Percentiles rank a stretch among this genome's conserved stretches.
Evolutionary conservation across 495 filamentous ascomycete genomes (phyloP).

Genomic region (Lepraria neglecta): DNA sequence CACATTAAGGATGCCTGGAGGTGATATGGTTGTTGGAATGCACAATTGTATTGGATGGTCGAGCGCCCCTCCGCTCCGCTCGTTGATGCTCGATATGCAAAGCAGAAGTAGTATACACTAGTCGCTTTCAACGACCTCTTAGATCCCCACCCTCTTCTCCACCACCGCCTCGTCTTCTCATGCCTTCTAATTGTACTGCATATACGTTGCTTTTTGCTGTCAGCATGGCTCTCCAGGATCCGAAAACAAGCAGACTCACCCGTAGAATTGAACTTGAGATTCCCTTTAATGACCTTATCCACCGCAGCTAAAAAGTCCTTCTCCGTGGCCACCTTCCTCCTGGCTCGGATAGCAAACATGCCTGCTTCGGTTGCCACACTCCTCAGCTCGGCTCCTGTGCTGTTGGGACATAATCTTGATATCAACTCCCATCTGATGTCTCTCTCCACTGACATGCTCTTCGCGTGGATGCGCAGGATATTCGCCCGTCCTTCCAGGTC

Average conservation of each 20-base stretch:
- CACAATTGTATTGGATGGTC: too few relatives aligned
- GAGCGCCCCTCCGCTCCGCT: too few relatives aligned
- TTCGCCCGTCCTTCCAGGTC: slow-evolving; percentile 96
- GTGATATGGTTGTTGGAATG: too few relatives aligned
- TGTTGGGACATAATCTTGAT: slow-evolving; percentile 91
- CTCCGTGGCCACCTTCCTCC: slow-evolving; percentile 97
- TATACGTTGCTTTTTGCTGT: slow-evolving; percentile 66
- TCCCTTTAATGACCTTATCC: slow-evolving; percentile 99
- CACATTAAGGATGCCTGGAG: too few relatives aligned
- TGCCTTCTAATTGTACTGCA: slow-evolving; percentile 80
- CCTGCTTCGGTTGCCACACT: slow-evolving; percentile 99
- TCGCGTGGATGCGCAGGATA: slow-evolving; percentile 95
- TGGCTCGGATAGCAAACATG: slow-evolving; percentile 96
- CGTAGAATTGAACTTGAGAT: slow-evolving; percentile 98
- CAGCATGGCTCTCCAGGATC: neutral
- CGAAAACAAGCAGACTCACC: neutral
- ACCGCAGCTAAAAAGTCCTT: slow-evolving; percentile 98
- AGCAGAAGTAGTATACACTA: slow-evolving; percentile 1
- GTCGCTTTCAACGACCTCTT: neutral
- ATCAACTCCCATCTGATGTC: slow-evolving; percentile 99
- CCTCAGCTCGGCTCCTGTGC: slow-evolving; percentile 87
- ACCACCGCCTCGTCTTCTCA: neutral
- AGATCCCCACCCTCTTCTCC: neutral
- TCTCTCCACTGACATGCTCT: slow-evolving; percentile 98
- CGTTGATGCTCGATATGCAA: neutral